Evolutionary conservation across 225 moss, liverwort and hornwort species (phyloP).

Genomic region (Antitrichia curtipendula): DNA sequence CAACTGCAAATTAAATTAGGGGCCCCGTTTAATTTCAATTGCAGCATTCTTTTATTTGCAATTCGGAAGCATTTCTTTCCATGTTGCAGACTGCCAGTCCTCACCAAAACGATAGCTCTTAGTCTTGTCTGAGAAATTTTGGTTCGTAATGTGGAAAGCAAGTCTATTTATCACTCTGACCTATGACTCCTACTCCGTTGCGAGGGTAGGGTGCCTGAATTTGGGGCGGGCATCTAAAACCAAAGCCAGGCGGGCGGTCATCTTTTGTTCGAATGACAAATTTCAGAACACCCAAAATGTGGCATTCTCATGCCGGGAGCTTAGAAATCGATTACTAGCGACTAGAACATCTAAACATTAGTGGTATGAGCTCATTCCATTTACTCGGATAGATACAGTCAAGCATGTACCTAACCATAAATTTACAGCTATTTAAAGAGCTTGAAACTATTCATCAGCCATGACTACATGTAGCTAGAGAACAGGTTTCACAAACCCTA

Average conservation of each 20-base stretch:
- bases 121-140: not conserved
- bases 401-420: not conserved
- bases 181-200: not conserved
- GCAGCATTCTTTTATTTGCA: too few species aligned
- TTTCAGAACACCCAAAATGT: not conserved
- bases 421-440: not conserved
- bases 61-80: too few species aligned
- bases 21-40: not conserved
- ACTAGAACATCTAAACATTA: not conserved
- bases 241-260: not conserved
- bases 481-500: not conserved
- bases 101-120: not conserved
- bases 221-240: not conserved
- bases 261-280: not conserved
- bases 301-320: too few species aligned
- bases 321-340: not conserved
- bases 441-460: not conserved
- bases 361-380: too few species aligned
- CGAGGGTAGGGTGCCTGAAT: not conserved
- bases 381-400: not conserved
- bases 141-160: not conserved
- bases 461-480: not conserved
- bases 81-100: not conserved
- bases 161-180: not conserved
- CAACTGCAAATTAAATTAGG: not conserved